Evolutionary conservation across 2,329 filamentous ascomycete genomes (phyloP), one percentile per base, ranked within the genome.

Genomic region (Periconia macrospinosa): DNA sequence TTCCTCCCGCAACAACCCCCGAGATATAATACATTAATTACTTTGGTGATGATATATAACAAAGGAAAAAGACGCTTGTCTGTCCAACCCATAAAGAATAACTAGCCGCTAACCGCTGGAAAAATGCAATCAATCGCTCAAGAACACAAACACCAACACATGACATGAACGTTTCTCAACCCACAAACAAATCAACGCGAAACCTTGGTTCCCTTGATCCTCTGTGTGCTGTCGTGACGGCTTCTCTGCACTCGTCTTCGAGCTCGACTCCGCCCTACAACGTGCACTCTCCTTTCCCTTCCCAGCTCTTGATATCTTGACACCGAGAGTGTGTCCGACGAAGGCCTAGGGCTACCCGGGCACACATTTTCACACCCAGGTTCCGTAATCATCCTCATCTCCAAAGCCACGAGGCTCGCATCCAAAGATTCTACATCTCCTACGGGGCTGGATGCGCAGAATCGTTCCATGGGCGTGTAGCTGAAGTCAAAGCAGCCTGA

Each of bases 401-500:
- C 61, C 6, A 59, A 66, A n/a, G 61, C 67, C 5, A 66, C 52
- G 30, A 53, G 37, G 52, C 62, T 50, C 15, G 33, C 47, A 6
- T 41, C 23, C 41, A 49, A 53, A 17, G 57, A 58, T 42, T 58
- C 41, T 57, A 62, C 59, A 6, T 56, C 53, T 49, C 61, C 45
- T 45, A 58, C 30, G 45, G 60, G 55, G 50, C 55, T 61, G 30
- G 62, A 56, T 15, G 60, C 59, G 33, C 61, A 54, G 43, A 64
- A 64, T 27, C 62, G 53, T n/a, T 60, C 57, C 57, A 69, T 58
- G 45, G 68, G 48, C 49, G 60, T 56, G 20, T 63, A 67, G n/a
- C 63, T 62, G n/a, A 66, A 71, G 11, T 68, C 61, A 41, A 69
- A 67, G 53, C 64, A 63, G 11, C 69, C 69, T 13, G 61, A 60